phyloP scores from a whole-genome alignment of 495 filamentous ascomycete genomes.

The Articulospora tetracladia region DNA sequence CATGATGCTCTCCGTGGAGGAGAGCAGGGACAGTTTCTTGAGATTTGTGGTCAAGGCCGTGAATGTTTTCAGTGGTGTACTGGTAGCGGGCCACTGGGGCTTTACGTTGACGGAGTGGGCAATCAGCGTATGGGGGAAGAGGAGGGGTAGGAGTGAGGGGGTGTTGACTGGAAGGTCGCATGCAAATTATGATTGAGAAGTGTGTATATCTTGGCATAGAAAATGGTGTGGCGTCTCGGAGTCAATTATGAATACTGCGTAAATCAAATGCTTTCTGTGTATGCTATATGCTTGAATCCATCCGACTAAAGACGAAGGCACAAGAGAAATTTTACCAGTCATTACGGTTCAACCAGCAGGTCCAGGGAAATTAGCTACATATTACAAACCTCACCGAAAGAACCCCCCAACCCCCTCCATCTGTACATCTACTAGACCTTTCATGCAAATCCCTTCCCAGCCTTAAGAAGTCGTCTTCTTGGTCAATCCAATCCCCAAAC shows the following conservation, averaged over 20 bases:
- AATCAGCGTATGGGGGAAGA: slow-evolving; percentile 41
- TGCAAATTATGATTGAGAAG: slow-evolving; percentile 31
- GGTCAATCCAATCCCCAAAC: slow-evolving; percentile 23
- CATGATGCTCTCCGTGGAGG: slow-evolving; percentile 79
- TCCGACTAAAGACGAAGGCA: no score
- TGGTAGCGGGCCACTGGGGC: slow-evolving; percentile 60
- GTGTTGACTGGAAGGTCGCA: slow-evolving; percentile 53
- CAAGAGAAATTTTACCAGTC: no score
- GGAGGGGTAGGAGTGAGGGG: slow-evolving; percentile 52
- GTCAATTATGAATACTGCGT: no score
- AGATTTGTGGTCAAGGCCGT: slow-evolving; percentile 70
- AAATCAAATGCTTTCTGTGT: no score
- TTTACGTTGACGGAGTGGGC: slow-evolving; percentile 51
- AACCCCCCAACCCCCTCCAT: background rate
- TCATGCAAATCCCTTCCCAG: no score
- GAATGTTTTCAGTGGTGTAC: slow-evolving; percentile 55
- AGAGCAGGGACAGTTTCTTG: slow-evolving; percentile 72
- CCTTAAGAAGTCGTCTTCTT: background rate
- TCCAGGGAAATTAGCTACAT: no score
- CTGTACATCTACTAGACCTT: background rate
- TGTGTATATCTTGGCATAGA: slow-evolving; percentile 3
- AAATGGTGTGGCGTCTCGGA: background rate
- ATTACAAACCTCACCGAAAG: no score
- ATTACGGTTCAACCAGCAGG: no score
- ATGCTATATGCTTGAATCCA: no score